Conservation (phyloP, 2,329 filamentous ascomycete genomes). For the Sclerotinia borealis region DNA sequence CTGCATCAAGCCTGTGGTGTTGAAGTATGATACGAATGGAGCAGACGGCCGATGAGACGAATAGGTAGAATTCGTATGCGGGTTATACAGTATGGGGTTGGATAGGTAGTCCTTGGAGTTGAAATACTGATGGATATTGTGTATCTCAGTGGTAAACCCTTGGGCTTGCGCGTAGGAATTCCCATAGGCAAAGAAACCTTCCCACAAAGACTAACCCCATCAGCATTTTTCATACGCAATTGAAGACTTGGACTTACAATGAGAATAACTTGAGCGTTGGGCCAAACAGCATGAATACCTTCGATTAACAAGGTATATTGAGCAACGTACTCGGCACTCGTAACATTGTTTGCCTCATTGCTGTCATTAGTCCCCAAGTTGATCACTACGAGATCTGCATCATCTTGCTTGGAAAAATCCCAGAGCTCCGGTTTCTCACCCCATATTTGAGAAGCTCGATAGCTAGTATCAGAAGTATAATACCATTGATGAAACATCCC, state of each 20-base stretch:
- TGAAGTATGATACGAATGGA: constrained; percentile 54
- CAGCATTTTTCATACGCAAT: not conserved
- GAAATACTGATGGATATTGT: constrained; percentile 47
- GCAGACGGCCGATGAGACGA: constrained; percentile 27
- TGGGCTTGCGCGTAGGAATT: constrained; percentile 44
- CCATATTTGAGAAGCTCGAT: constrained; percentile 20
- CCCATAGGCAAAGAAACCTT: constrained; percentile 45
- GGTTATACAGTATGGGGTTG: constrained; percentile 38
- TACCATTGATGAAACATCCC: constrained; percentile 52
- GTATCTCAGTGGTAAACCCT: constrained; percentile 45
- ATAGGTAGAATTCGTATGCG: constrained; percentile 35
- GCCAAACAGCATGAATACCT: constrained; percentile 42
- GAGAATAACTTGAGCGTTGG: constrained; percentile 40
- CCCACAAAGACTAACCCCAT: constrained; percentile 43
- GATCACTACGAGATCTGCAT: constrained; percentile 41
- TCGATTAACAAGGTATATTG: constrained; percentile 41
- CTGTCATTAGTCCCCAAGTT: constrained; percentile 44
- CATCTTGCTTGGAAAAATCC: constrained; percentile 39
- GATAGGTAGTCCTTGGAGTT: constrained; percentile 40
- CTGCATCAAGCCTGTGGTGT: constrained; percentile 53
- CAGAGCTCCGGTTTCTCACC: constrained; percentile 40
- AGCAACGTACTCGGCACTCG: constrained; percentile 36
- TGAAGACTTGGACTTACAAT: constrained; percentile 41
- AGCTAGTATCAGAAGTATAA: constrained; percentile 46
- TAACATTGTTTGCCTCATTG: constrained; percentile 38